Percentiles rank a stretch among this genome's conserved stretches.
These are phyloP conservation scores for Hypericum perforatum DNA, from an alignment of 345 rosid species.

Conservation along the genomic window DNA sequence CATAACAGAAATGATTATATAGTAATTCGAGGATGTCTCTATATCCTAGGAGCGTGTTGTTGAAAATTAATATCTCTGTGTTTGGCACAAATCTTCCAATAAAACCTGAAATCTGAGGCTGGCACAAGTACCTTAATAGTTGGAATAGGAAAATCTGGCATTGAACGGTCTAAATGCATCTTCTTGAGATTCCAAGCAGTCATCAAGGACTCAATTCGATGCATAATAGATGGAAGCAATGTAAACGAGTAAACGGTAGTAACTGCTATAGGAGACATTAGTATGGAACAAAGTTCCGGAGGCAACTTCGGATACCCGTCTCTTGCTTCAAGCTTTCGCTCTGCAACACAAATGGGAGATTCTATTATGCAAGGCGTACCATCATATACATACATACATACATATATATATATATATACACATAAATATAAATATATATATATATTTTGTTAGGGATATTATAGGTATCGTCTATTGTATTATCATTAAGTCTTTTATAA, in stretches of 20 bases:
- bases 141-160: constrained; percentile 46
- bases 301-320: constrained; percentile 57
- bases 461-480: too few relatives aligned
- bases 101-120: too few relatives aligned
- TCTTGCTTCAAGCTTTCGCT: constrained; percentile 6
- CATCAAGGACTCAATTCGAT: constrained; percentile 67
- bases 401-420: too few relatives aligned
- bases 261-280: constrained; percentile 56
- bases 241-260: constrained; percentile 59
- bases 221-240: constrained; percentile 70
- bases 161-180: constrained; percentile 28
- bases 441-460: too few relatives aligned
- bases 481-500: too few relatives aligned
- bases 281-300: constrained; percentile 64
- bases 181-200: constrained; percentile 57
- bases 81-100: too few relatives aligned
- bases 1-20: too few relatives aligned
- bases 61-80: too few relatives aligned
- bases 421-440: too few relatives aligned
- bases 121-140: constrained; percentile 45
- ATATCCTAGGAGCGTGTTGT: too few relatives aligned
- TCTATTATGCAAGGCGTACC: constrained; percentile 9
- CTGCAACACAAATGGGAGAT: neutral
- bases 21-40: too few relatives aligned
- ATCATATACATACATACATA: too few relatives aligned